Percentiles rank a stretch among this genome's conserved stretches.
Conservation (phyloP, 23 red algal genomes). For the Gracilaria domingensis region DNA sequence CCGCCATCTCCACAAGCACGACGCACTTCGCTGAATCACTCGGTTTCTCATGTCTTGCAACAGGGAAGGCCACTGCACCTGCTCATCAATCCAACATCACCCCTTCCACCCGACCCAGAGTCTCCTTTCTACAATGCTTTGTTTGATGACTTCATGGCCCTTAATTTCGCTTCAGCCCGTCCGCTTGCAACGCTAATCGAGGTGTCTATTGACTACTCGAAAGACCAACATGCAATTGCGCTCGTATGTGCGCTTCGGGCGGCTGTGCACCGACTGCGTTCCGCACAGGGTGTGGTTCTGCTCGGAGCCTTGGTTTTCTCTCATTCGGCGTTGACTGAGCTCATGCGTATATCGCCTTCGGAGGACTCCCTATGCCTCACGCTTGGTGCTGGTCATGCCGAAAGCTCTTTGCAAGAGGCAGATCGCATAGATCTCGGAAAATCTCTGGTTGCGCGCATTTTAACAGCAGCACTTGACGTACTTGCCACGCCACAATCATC, state of each 20-base stretch:
- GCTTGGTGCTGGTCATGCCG: conserved; percentile 27
- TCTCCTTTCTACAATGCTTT: conserved; percentile 21
- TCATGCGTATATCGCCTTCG: conserved; percentile 9
- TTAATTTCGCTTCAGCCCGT: conserved; percentile 1
- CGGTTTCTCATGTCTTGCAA: conserved; percentile 18
- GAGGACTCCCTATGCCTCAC: conserved; percentile 17
- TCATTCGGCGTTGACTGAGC: conserved; percentile 2
- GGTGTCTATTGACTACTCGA: background rate
- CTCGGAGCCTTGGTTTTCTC: conserved; percentile 19
- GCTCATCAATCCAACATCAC: conserved; percentile 5
- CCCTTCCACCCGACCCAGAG: conserved; percentile 21
- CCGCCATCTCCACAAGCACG: conserved; percentile 1
- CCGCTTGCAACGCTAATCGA: conserved; percentile 4
- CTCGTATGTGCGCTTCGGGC: conserved; percentile 15
- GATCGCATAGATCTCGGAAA: conserved; percentile 37
- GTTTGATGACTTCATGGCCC: conserved; percentile 25
- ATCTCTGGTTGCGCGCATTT: conserved; percentile 25
- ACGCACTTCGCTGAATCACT: background rate
- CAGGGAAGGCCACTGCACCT: conserved; percentile 17
- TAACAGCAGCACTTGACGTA: conserved; percentile 27
- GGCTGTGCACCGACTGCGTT: conserved; percentile 31
- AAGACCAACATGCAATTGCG: conserved; percentile 21
- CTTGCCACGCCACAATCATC: background rate
- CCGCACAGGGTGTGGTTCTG: background rate
- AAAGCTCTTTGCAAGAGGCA: conserved; percentile 14